Base-by-base conservation (phyloP, 1,284 basidiomycete species). In the Mycosarcoma mackinlayi region DNA sequence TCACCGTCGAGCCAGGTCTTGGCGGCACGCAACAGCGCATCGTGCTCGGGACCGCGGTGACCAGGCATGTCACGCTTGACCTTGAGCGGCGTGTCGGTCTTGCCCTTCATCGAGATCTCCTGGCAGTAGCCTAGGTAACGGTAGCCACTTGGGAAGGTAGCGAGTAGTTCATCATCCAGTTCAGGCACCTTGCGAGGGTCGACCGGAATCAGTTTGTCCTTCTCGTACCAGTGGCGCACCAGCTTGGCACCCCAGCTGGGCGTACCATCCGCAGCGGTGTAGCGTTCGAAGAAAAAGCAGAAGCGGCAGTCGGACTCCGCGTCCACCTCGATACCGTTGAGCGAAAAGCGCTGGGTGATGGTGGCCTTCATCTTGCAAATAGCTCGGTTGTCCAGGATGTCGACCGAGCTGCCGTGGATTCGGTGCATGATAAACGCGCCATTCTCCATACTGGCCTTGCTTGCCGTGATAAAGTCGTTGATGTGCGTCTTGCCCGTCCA, bases 361-460 rank as follows among this genome's bases (percentile, higher is more conserved):
- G 78, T 81, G 1, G 78, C 79, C 41, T 81, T 81, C 33, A 81
- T 67, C 53, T 81, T 81, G 35, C 77, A 78, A 16, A 81, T 52
- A 9, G 74, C 79, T 27, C 79, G 64, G 25, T 53, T 47, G 21
- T 70, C 73, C 5, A 63, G 70, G 9, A 81, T 35, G 41, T 81
- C 79, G 34, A 81, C 76, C 0, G 79, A 79, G 13, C 62, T 53
- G 28, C 77, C 79, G 45, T 79, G 77, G 14, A 69, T 73, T 3
- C 79, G 73, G 42, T 81, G 78, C 55, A 23, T 73, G 40, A 80
- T 80, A 50, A 74, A 71, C 7, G 76, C 79, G 10, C 79, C 79
- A 33, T 71, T 73, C 7, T 57, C 51, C 45, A 79, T 80, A 19
- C 79, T 75, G 18, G 52, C 63, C 41, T 77, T 60, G 19, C 51